A percentile compares a stretch with the other conserved stretches of the same genome.
Evolutionary conservation across 2,329 filamentous ascomycete species (phyloP).

Genomic region (Aspergillus unguis): DNA sequence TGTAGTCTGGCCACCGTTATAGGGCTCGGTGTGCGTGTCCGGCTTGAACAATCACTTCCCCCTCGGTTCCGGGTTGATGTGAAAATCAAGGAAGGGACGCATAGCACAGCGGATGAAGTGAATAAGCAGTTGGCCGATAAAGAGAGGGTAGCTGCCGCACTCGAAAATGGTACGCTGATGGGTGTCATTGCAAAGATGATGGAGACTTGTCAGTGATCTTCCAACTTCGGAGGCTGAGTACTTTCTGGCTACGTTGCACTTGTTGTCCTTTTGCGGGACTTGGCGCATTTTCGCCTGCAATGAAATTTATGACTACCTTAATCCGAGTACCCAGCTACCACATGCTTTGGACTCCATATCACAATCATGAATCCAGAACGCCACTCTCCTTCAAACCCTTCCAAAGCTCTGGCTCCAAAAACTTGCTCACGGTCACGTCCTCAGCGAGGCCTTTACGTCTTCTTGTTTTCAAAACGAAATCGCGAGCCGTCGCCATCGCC

Average conservation of each 20-base stretch:
- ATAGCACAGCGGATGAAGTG: constrained; percentile 89
- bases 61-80: constrained; percentile 91
- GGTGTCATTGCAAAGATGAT: constrained; percentile 91
- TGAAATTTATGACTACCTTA: constrained; percentile 21
- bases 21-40: constrained; percentile 84
- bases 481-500: constrained; percentile 83
- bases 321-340: background rate
- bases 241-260: background rate
- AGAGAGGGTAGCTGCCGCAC: constrained; percentile 87
- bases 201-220: constrained; percentile 66
- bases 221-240: background rate
- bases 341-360: constrained; percentile 5
- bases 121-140: constrained; percentile 97
- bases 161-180: constrained; percentile 90
- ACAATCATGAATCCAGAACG: constrained; percentile 62
- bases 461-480: constrained; percentile 95
- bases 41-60: constrained; percentile 85
- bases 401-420: constrained; percentile 92
- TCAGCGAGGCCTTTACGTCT: constrained; percentile 90
- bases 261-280: background rate
- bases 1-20: constrained; percentile 96
- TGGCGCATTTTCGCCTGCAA: background rate
- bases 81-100: constrained; percentile 91
- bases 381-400: constrained; percentile 83
- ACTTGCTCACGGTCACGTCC: constrained; percentile 93